Evolutionary conservation across 768 basidiomycete species (phyloP).

Genomic region (Boletus reticuloceps): DNA sequence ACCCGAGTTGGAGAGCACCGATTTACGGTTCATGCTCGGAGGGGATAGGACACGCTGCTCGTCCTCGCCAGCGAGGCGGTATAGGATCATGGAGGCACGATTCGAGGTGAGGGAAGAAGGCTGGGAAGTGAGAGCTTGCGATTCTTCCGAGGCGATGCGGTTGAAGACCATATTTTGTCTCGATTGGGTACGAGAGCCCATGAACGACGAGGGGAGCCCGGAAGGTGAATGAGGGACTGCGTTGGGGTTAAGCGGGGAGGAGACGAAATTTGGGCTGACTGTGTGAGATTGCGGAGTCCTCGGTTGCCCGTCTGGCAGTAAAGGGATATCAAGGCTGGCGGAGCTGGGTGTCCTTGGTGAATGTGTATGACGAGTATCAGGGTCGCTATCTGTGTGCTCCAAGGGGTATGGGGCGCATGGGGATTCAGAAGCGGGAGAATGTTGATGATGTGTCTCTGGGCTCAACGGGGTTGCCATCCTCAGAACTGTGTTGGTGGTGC

Average conservation of each 20-base stretch:
- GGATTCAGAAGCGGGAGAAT: no score
- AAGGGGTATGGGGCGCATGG: neutral
- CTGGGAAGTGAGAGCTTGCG: conserved; percentile 38
- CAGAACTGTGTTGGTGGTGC: neutral
- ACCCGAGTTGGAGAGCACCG: conserved; percentile 50
- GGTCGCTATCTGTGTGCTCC: conserved; percentile 8
- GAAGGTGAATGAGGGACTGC: conserved; percentile 10
- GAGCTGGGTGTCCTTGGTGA: conserved; percentile 24
- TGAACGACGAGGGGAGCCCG: conserved; percentile 9
- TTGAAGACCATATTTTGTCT: conserved; percentile 40
- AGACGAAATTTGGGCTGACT: conserved; percentile 36
- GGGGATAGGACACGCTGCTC: conserved; percentile 33
- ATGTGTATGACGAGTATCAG: neutral
- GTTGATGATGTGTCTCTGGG: conserved; percentile 45
- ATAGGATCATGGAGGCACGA: conserved; percentile 65
- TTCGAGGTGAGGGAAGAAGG: conserved; percentile 18
- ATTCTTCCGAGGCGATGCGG: conserved; percentile 45
- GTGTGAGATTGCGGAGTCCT: conserved; percentile 30
- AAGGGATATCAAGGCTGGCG: conserved; percentile 30
- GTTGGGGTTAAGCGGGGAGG: conserved; percentile 55
- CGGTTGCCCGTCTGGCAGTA: conserved; percentile 23
- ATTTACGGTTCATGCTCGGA: conserved; percentile 37
- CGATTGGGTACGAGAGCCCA: conserved; percentile 39
- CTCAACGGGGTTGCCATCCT: conserved; percentile 42
- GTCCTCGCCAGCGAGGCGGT: conserved; percentile 48